Evolutionary conservation across 2,329 filamentous ascomycete genomes (phyloP).

Genomic region (Arthrobotrys pseudoclavata): DNA sequence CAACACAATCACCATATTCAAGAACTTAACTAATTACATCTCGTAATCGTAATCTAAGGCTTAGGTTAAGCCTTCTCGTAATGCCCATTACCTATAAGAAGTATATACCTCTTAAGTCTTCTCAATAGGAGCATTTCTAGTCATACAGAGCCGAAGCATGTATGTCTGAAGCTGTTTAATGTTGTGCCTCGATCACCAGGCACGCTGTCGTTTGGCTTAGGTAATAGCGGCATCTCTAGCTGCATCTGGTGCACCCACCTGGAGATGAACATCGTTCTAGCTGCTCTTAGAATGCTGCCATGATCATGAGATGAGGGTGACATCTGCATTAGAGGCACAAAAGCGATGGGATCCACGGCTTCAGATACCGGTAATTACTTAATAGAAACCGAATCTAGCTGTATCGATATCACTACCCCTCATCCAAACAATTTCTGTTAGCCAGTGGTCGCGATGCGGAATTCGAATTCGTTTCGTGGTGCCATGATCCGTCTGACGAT

Average conservation of each 20-base stretch:
- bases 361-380: slow-evolving; percentile 27
- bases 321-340: slow-evolving; percentile 11
- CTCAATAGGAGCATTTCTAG: too few species aligned
- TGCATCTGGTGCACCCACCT: slow-evolving; percentile 35
- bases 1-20: not conserved
- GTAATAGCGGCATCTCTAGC: slow-evolving; percentile 45
- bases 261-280: slow-evolving; percentile 16
- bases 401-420: slow-evolving; percentile 7
- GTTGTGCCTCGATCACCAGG: slow-evolving; percentile 22
- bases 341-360: slow-evolving; percentile 23
- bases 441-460: slow-evolving; percentile 16
- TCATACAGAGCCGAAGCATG: too few species aligned
- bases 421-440: not conserved
- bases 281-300: slow-evolving; percentile 15
- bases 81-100: not conserved
- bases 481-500: too few species aligned
- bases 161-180: not conserved
- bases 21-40: slow-evolving; percentile 18
- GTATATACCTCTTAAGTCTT: too few species aligned
- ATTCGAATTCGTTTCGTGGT: slow-evolving; percentile 14
- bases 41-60: slow-evolving; percentile 22
- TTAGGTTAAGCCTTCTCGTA: slow-evolving; percentile 34
- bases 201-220: slow-evolving; percentile 36
- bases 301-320: slow-evolving; percentile 25
- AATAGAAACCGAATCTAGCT: not conserved